phyloP scores from a whole-genome alignment of 2,329 filamentous ascomycete genomes.

The Penicillium concentricum region DNA sequence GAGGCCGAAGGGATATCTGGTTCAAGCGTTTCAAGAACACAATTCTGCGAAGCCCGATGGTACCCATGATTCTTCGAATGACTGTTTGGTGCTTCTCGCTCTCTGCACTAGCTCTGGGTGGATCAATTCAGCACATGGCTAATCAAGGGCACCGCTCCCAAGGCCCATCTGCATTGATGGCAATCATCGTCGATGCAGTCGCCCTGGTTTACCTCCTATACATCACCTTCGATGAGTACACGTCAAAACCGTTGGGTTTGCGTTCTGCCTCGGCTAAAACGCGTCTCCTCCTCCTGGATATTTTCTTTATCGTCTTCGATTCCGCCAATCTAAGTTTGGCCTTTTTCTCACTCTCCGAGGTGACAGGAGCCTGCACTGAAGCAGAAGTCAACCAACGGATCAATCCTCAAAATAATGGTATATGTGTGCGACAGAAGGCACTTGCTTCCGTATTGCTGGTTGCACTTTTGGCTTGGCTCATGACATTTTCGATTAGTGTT shows the following conservation, averaged over 20 bases:
- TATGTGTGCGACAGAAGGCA: slow-evolving; percentile 66
- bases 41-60: slow-evolving; percentile 76
- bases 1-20: slow-evolving; percentile 52
- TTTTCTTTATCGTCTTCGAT: slow-evolving; percentile 97
- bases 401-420: slow-evolving; percentile 42
- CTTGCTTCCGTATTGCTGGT: slow-evolving; percentile 77
- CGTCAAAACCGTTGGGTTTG: slow-evolving; percentile 84
- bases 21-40: slow-evolving; percentile 64
- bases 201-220: slow-evolving; percentile 88
- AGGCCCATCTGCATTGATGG: slow-evolving; percentile 78
- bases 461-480: slow-evolving; percentile 82
- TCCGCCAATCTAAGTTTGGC: slow-evolving; percentile 88
- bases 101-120: slow-evolving; percentile 75
- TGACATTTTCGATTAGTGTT: slow-evolving; percentile 84
- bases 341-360: slow-evolving; percentile 73
- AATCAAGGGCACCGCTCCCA: slow-evolving; percentile 52
- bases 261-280: slow-evolving; percentile 83
- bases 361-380: slow-evolving; percentile 59
- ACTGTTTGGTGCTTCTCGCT: slow-evolving; percentile 80
- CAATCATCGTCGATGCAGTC: slow-evolving; percentile 82
- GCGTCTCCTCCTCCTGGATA: slow-evolving; percentile 82
- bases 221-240: slow-evolving; percentile 96
- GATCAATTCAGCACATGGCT: slow-evolving; percentile 67
- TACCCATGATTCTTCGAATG: slow-evolving; percentile 79
- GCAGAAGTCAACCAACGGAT: slow-evolving; percentile 37